A percentile compares a stretch with the other conserved stretches of the same genome.
Evolutionary conservation across 257 asterid genomes (phyloP).

Genomic region (Solanum paucissectum): DNA sequence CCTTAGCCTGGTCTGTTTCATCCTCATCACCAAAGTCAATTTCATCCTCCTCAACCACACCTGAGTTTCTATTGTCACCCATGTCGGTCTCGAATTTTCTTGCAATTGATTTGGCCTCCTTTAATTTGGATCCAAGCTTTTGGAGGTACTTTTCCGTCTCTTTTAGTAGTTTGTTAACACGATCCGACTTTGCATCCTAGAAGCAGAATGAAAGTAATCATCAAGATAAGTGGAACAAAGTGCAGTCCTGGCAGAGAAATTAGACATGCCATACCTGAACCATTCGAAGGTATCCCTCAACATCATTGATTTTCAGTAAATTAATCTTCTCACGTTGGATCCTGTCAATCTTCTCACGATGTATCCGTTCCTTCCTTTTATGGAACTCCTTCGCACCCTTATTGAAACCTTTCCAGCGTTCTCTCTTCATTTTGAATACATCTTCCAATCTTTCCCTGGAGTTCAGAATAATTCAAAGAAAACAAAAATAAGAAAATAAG

Average conservation of each 20-base stretch:
- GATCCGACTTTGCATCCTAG: constrained; percentile 97
- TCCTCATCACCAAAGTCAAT: constrained; percentile 56
- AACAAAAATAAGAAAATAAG: neutral
- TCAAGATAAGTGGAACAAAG: neutral
- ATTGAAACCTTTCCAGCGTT: constrained; percentile 91
- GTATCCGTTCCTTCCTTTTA: constrained; percentile 89
- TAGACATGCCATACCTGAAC: constrained; percentile 57
- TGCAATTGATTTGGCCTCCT: constrained; percentile 76
- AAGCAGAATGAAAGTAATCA: constrained; percentile 12
- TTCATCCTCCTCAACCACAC: constrained; percentile 54
- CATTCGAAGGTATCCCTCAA: constrained; percentile 99
- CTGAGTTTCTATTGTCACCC: constrained; percentile 44
- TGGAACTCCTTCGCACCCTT: constrained; percentile 84
- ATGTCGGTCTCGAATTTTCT: constrained; percentile 61
- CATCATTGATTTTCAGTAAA: constrained; percentile 89
- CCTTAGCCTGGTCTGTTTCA: constrained; percentile 98
- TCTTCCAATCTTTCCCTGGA: constrained; percentile 92
- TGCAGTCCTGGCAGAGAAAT: neutral
- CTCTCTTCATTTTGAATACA: constrained; percentile 82
- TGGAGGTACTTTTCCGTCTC: constrained; percentile 96
- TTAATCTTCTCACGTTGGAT: constrained; percentile 99
- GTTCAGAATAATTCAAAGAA: constrained; percentile 5
- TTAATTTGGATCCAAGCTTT: constrained; percentile 84
- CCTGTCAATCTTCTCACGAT: constrained; percentile 97
- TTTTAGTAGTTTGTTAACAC: constrained; percentile 81